A percentile compares a stretch with the other conserved stretches of the same genome.
Conservation (phyloP, 495 filamentous ascomycete species). For the Penicillium arizonense region DNA sequence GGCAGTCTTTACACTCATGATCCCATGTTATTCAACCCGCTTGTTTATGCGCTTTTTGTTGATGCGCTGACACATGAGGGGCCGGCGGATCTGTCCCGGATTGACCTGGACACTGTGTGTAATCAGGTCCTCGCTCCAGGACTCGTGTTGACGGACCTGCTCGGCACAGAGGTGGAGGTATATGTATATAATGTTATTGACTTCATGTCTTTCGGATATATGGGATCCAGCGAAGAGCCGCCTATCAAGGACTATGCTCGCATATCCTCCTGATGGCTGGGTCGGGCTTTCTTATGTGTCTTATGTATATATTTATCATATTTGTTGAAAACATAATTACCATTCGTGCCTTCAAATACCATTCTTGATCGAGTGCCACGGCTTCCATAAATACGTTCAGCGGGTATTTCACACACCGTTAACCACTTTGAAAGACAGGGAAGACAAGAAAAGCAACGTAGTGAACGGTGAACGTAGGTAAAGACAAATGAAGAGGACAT, state of each 20-base stretch:
- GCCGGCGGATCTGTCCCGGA: not conserved
- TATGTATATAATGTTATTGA: not conserved
- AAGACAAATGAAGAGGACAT: too few species aligned
- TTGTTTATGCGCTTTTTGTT: not conserved
- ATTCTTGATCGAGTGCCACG: too few species aligned
- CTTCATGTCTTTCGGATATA: not conserved
- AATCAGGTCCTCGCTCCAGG: not conserved
- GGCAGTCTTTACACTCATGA: constrained; percentile 36
- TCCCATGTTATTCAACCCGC: not conserved
- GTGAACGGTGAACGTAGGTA: too few species aligned
- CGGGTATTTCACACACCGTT: too few species aligned
- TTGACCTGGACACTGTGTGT: not conserved
- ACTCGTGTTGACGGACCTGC: not conserved
- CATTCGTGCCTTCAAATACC: too few species aligned
- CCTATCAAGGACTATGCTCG: not conserved
- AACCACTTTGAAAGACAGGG: too few species aligned
- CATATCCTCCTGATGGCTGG: too few species aligned
- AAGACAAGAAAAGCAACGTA: too few species aligned
- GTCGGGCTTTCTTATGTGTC: too few species aligned
- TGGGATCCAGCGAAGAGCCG: not conserved
- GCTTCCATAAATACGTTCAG: too few species aligned
- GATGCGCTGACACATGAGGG: constrained; percentile 1
- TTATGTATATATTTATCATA: too few species aligned
- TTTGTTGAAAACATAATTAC: too few species aligned
- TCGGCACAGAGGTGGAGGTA: not conserved